Conservation (phyloP, 2,329 filamentous ascomycete species). For the Botrytis porri region DNA sequence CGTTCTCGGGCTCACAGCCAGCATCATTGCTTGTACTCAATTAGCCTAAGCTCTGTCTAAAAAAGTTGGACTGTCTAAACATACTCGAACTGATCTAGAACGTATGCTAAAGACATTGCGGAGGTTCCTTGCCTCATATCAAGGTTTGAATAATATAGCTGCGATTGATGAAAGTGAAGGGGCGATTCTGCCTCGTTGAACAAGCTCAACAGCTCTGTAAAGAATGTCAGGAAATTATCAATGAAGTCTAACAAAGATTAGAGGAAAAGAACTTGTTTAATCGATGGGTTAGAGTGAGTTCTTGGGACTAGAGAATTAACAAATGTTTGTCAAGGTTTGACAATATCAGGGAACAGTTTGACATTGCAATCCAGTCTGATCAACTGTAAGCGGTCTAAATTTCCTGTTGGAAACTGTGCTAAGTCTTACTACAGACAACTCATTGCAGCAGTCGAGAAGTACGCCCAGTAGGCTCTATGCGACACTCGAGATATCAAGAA, state of each 20-base stretch:
- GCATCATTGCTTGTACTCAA: constrained; percentile 7
- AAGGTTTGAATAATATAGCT: neutral
- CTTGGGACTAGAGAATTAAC: neutral
- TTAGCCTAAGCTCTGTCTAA: neutral
- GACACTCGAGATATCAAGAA: neutral
- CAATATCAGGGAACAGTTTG: neutral
- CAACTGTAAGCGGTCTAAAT: neutral
- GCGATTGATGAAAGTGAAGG: constrained; percentile 1
- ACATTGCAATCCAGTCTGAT: constrained; percentile 4
- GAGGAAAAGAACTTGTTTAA: neutral
- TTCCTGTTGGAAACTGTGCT: neutral
- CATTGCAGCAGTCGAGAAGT: neutral
- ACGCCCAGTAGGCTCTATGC: neutral
- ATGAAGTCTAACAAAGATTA: neutral
- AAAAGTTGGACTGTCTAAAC: neutral
- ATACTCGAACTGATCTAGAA: neutral
- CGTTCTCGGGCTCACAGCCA: constrained; percentile 2
- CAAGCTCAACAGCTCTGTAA: neutral
- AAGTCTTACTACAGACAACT: neutral
- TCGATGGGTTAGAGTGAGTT: neutral
- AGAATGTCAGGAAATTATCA: neutral
- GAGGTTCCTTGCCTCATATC: neutral
- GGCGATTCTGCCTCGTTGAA: neutral
- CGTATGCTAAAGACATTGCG: neutral
- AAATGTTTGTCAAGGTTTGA: neutral